Evolutionary conservation across 2,329 filamentous ascomycete species (phyloP).

Genomic region (Penicillium sp.): DNA sequence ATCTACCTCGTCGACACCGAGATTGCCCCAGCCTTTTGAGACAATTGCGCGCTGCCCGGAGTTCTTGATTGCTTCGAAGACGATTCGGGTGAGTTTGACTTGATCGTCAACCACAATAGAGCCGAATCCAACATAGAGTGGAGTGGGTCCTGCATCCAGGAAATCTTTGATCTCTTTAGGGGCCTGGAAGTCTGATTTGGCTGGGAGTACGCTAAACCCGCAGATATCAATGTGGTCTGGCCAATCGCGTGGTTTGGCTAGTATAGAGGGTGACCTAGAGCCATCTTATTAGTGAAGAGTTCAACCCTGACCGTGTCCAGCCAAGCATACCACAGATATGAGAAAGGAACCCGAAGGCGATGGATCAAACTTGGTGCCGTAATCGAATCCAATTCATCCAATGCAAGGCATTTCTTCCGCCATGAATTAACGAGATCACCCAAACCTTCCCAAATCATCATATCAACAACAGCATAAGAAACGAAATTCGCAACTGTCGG

Average conservation of each 20-base stretch:
- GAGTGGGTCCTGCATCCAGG: slow-evolving; percentile 64
- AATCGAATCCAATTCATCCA: slow-evolving; percentile 73
- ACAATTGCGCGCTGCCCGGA: slow-evolving; percentile 73
- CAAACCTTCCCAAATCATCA: slow-evolving; percentile 89
- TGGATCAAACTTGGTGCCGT: slow-evolving; percentile 78
- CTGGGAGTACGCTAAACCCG: slow-evolving; percentile 71
- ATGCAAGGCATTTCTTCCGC: slow-evolving; percentile 66
- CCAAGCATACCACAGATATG: slow-evolving; percentile 73
- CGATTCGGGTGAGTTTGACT: slow-evolving; percentile 63
- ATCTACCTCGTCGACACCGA: slow-evolving; percentile 66
- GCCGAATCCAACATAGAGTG: slow-evolving; percentile 79
- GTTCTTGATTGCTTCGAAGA: slow-evolving; percentile 66
- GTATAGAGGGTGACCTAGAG: slow-evolving; percentile 63
- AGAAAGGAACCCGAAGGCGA: slow-evolving; percentile 73
- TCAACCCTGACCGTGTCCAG: background rate
- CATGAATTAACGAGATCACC: slow-evolving; percentile 91
- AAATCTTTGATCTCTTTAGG: slow-evolving; percentile 63
- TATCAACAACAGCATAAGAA: slow-evolving; percentile 78
- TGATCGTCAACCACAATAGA: slow-evolving; percentile 78
- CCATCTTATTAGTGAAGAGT: slow-evolving; percentile 6
- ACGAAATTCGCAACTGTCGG: slow-evolving; percentile 75
- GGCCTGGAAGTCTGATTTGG: slow-evolving; percentile 64
- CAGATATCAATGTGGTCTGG: slow-evolving; percentile 65
- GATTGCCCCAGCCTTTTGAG: slow-evolving; percentile 82
- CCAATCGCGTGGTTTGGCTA: slow-evolving; percentile 78